A percentile compares a stretch with the other conserved stretches of the same genome.
Evolutionary conservation across 352 stramenopile species (phyloP).

Genomic region (Pythium brassicae): DNA sequence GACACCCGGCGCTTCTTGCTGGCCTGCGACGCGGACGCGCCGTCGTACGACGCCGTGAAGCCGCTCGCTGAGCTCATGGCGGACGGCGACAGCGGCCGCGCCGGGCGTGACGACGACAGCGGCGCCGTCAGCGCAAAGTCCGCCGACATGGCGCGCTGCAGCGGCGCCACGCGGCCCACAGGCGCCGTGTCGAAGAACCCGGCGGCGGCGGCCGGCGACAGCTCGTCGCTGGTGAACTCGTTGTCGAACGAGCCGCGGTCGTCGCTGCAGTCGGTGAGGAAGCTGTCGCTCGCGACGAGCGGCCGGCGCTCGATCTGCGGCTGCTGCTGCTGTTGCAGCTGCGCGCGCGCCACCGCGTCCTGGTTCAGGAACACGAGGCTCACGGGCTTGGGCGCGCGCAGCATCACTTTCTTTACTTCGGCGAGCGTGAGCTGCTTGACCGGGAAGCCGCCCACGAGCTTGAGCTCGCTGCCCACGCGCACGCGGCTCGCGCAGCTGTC

Average conservation of each 20-base stretch:
- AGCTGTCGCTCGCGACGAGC: constrained; percentile 24
- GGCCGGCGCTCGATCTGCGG: constrained; percentile 3
- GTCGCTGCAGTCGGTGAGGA: constrained; percentile 28
- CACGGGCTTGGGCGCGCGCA: constrained; percentile 64
- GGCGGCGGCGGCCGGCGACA: neutral
- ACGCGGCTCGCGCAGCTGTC: constrained; percentile 25
- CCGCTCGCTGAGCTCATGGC: constrained; percentile 17
- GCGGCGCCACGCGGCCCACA: neutral
- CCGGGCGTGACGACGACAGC: too few species aligned
- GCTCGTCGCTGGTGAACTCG: constrained; percentile 25
- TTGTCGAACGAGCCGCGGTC: constrained; percentile 33
- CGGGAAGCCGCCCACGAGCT: constrained; percentile 70
- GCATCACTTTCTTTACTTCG: constrained; percentile 80
- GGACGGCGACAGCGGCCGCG: constrained; percentile 12
- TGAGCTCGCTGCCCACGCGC: constrained; percentile 62
- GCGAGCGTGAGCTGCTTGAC: constrained; percentile 60
- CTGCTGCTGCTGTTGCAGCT: constrained; percentile 23
- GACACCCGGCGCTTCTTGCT: constrained; percentile 71
- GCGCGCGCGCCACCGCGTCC: constrained; percentile 21
- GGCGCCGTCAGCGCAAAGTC: constrained; percentile 10
- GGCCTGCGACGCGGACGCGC: constrained; percentile 15
- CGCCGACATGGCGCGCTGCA: constrained; percentile 9
- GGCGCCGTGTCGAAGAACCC: constrained; percentile 6
- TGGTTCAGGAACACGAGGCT: constrained; percentile 76
- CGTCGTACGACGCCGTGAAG: constrained; percentile 26